Percentiles rank a stretch among this genome's conserved stretches.
These are phyloP conservation scores for Hypsizygus ulmarius DNA, from an alignment of 1,284 basidiomycete genomes.

Conservation along the genomic window DNA sequence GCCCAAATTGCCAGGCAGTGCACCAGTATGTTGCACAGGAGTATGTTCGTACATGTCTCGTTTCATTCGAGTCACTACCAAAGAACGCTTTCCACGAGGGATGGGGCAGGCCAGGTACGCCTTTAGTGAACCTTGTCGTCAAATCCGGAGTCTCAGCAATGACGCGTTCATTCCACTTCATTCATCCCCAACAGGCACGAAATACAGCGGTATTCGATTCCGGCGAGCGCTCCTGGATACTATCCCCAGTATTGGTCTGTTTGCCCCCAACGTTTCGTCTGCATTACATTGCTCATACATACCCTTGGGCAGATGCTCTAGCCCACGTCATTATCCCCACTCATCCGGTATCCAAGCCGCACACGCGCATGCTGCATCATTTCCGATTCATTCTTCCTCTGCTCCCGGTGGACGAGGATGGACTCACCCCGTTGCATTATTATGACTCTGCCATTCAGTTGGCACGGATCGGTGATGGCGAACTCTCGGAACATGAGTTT, in stretches of 20 bases:
- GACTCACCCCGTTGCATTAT: conserved; percentile 63
- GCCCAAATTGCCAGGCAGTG: conserved; percentile 49
- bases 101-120: conserved; percentile 75
- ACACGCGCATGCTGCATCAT: conserved; percentile 70
- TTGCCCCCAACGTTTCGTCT: neutral
- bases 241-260: conserved; percentile 62
- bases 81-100: conserved; percentile 71
- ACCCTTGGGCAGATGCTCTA: conserved; percentile 47
- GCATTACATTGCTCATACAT: neutral
- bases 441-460: conserved; percentile 77
- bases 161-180: neutral
- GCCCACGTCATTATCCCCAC: conserved; percentile 64
- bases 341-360: conserved; percentile 58
- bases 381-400: conserved; percentile 71
- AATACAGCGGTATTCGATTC: conserved; percentile 58
- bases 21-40: conserved; percentile 75
- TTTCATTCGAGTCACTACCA: conserved; percentile 75
- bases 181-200: conserved; percentile 42
- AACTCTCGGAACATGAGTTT: conserved; percentile 72
- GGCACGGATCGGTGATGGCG: conserved; percentile 61
- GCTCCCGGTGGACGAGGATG: conserved; percentile 56
- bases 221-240: conserved; percentile 64
- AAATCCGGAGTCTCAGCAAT: neutral
- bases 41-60: conserved; percentile 73
- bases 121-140: conserved; percentile 3